Evolutionary conservation across 2,329 filamentous ascomycete species (phyloP), one percentile per base, ranked within the genome.

Genomic region (Arthrinium puccinioides): DNA sequence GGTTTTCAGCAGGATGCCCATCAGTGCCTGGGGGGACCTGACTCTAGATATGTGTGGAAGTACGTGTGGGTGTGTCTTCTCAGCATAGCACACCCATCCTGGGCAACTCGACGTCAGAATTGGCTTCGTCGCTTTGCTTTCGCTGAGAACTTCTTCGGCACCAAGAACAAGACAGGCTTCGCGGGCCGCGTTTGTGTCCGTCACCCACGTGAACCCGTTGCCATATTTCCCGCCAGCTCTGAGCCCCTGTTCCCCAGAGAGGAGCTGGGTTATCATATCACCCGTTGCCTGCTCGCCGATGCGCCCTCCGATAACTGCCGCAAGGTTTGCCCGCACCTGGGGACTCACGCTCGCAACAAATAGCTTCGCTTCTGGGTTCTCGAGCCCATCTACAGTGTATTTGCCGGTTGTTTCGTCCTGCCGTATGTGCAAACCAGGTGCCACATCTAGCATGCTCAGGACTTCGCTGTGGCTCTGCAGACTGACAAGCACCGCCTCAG

Each of bases 31-130:
- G 11, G 92, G 90, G 5, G 89, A 96, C 60, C 97, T 98, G 45
- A 97, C 72, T 34, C 79, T 79, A 40, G 89, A 96, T 37, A 98
- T 71, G 59, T 98, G 88, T 20, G 88, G 87, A 34, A 98, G 72
- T 38, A 97, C 80, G 54, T 96, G 83, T 2, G 92, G 88, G 54
- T 98, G 92, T 38, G 90, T 97, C 66, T 98, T 97, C 60, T 98
- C 92, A 19, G 90, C 90, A 55, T 98, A 98, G 64, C 92, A 98
- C 39, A 98, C 90, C 89, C 94, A 98, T 7, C 92, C 92, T 1
- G 92, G 92, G 59, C 92, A 98, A 15, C 87, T 87, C 4, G 89
- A 89, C 8, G 89, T 87, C 29, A 98, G 72, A 21, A 90, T 79
- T 0, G 87, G 85, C 37, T 67, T 67, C 16, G 53, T 45, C 5